Conservation (phyloP, 352 stramenopile genomes). For the Phytopythium cucurbitacearum region DNA sequence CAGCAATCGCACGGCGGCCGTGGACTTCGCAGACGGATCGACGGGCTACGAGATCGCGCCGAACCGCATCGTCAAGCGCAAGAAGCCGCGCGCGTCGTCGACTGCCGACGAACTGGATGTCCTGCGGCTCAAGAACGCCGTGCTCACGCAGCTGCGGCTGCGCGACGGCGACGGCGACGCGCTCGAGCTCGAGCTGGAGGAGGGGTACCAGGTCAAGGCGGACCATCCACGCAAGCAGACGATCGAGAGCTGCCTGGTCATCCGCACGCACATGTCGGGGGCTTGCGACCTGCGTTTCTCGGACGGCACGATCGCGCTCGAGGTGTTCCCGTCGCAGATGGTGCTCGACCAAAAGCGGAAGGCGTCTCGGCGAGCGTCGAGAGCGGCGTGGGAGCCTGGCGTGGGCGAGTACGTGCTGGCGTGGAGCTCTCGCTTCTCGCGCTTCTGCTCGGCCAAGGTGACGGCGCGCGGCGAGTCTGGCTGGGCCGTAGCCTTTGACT, state of each 20-base stretch:
- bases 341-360: conserved; percentile 31
- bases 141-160: conserved; percentile 55
- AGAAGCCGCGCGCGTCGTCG: conserved; percentile 18
- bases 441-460: conserved; percentile 61
- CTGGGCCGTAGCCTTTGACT: conserved; percentile 55
- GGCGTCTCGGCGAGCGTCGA: no score
- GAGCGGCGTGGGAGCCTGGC: conserved; percentile 5
- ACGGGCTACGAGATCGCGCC: conserved; percentile 66
- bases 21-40: conserved; percentile 74
- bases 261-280: conserved; percentile 51
- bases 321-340: conserved; percentile 80
- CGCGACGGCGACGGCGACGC: conserved; percentile 5
- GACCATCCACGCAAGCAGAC: conserved; percentile 56
- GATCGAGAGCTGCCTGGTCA: conserved; percentile 66
- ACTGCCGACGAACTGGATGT: conserved; percentile 43
- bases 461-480: conserved; percentile 3
- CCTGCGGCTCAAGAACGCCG: conserved; percentile 67
- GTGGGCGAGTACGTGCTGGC: conserved; percentile 54
- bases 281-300: conserved; percentile 70
- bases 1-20: conserved; percentile 63
- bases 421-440: conserved; percentile 72
- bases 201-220: conserved; percentile 71
- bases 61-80: conserved; percentile 53
- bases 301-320: conserved; percentile 73
- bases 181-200: conserved; percentile 34